Evolutionary conservation across 306 rosid genomes (phyloP), one percentile per base, ranked within the genome.

Genomic region (Rosa lucieae): DNA sequence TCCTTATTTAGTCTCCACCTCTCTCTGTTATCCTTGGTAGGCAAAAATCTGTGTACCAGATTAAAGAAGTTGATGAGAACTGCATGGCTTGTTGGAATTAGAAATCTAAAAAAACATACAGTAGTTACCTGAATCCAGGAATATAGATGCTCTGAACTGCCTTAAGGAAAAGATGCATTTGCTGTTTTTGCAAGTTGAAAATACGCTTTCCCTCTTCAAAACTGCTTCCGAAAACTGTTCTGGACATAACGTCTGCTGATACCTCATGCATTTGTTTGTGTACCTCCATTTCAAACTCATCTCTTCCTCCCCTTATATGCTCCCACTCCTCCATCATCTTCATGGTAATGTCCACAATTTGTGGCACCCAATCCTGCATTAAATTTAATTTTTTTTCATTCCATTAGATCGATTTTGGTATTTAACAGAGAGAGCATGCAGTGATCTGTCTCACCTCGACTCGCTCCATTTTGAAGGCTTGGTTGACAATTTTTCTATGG

Each of bases 211-310:
- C 98, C 46, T 89, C 89, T 80, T 91, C 91, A 78, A 75, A 91
- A 71, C 81, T 86, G 82, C 98, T 88, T 26, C 97, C 93, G 61
- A 91, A 93, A 73, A 92, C 92, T 14, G 92, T 87, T 73, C 85
- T 91, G 13, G 97, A 89, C 77, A 93, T 89, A 51, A 93, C 70
- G 8, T 91, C 94, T 0, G 92, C 91, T 8, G 93, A 88, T 67
- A 93, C 84, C 1, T 79, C 73, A 43, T 82, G 92, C 70, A 91
- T 65, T 23, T 91, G 88, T 82, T 74, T 79, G 75, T 83, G 81
- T 21, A 88, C 86, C 4, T 93, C 94, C 59, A 91, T 79, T 79
- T 91, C 93, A 61, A 88, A 76, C 77, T 91, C 94, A 35, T 86
- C 90, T 74, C 56, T 82, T 55, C 58, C 91, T 72, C 79, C 91